These are phyloP conservation scores for Trypanosoma conorhini DNA, from an alignment of 208 protist species.

Conservation along the genomic window DNA sequence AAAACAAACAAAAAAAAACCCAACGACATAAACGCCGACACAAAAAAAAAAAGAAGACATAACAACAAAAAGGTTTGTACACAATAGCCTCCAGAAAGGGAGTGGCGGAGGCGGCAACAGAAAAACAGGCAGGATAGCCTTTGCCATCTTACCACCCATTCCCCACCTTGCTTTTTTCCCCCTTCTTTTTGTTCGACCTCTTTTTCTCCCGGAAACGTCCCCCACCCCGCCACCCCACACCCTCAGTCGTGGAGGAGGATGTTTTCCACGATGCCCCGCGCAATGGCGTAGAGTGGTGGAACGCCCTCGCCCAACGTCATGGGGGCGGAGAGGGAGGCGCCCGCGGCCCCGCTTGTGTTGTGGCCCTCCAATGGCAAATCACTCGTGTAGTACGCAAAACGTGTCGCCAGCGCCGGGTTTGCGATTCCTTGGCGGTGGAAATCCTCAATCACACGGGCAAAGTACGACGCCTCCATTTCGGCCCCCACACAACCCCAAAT, in stretches of 20 bases:
- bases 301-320: constrained; percentile 81
- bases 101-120: no score
- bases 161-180: not conserved
- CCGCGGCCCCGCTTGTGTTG: not conserved
- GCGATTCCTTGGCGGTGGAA: constrained; percentile 81
- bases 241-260: constrained; percentile 26
- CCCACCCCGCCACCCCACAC: not conserved
- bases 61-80: no score
- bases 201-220: not conserved
- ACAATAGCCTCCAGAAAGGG: no score
- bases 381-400: constrained; percentile 90
- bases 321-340: constrained; percentile 61
- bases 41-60: no score
- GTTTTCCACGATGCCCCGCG: constrained; percentile 75
- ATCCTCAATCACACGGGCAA: constrained; percentile 82
- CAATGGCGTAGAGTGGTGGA: constrained; percentile 87
- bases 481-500: constrained; percentile 83
- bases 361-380: constrained; percentile 65
- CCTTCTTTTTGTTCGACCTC: not conserved
- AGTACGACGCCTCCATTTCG: constrained; percentile 92
- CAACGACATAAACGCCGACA: no score
- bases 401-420: constrained; percentile 51
- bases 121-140: not conserved
- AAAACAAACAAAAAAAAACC: no score
- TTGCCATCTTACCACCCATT: not conserved